phyloP scores from a whole-genome alignment of 2,329 filamentous ascomycete genomes.

The Paramyrothecium roridum region DNA sequence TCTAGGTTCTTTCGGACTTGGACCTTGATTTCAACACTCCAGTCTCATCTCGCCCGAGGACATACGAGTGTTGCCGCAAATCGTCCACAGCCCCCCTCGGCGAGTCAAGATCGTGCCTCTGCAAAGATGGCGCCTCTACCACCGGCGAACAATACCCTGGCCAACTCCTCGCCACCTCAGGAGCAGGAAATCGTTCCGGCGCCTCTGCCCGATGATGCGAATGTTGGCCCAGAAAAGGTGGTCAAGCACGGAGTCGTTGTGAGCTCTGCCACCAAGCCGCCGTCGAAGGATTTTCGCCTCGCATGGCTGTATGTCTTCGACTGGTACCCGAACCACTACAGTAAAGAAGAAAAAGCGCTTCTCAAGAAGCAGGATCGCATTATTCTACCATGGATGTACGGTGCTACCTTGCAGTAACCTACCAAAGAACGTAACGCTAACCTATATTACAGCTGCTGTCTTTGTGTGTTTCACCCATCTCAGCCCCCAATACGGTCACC shows the following conservation, averaged over 20 bases:
- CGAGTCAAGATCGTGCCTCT: too few relatives aligned
- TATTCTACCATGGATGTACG: slow-evolving; percentile 14
- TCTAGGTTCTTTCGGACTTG: too few relatives aligned
- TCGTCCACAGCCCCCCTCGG: too few relatives aligned
- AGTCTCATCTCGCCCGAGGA: too few relatives aligned
- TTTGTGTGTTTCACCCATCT: slow-evolving; percentile 6
- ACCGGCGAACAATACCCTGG: too few relatives aligned
- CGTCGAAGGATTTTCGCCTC: slow-evolving; percentile 13
- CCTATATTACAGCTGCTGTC: slow-evolving; percentile 5
- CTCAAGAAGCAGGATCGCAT: slow-evolving; percentile 23
- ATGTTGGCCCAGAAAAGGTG: slow-evolving; percentile 1
- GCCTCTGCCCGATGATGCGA: not conserved
- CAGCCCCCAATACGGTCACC: not conserved
- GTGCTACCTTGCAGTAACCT: too few relatives aligned
- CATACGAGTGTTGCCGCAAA: too few relatives aligned
- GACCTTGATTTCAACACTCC: too few relatives aligned
- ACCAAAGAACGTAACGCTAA: too few relatives aligned
- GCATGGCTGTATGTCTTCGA: slow-evolving; percentile 24
- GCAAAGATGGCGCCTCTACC: too few relatives aligned
- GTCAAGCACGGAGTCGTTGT: slow-evolving; percentile 17
- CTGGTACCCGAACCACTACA: slow-evolving; percentile 29
- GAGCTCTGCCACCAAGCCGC: slow-evolving; percentile 16
- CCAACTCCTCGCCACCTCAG: too few relatives aligned
- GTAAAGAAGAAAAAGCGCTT: slow-evolving; percentile 20
- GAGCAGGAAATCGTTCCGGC: too few relatives aligned